phyloP scores from a whole-genome alignment of 345 rosid species.

The Boechera divaricarpa region DNA sequence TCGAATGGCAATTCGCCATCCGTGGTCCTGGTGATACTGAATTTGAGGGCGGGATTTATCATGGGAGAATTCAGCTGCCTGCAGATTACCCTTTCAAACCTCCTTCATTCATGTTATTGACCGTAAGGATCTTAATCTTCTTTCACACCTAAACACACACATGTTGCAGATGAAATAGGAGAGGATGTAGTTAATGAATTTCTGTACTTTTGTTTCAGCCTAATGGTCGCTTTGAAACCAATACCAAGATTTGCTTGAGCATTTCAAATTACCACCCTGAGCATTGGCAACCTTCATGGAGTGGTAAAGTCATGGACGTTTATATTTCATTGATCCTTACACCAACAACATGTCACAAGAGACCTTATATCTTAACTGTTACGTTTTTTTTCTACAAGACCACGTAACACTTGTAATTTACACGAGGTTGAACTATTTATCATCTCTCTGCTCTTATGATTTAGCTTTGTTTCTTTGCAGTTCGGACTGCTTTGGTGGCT shows the following conservation, averaged over 20 bases:
- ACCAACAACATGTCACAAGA: background rate
- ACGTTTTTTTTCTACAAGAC: background rate
- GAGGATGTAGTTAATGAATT: slow-evolving; percentile 1
- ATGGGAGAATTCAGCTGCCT: slow-evolving; percentile 96
- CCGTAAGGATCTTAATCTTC: slow-evolving; percentile 53
- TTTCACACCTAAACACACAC: background rate
- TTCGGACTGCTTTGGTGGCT: slow-evolving; percentile 92
- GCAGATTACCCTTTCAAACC: slow-evolving; percentile 97
- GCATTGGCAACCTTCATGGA: slow-evolving; percentile 99
- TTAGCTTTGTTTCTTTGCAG: slow-evolving; percentile 53
- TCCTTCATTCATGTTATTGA: slow-evolving; percentile 92
- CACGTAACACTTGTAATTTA: slow-evolving; percentile 4
- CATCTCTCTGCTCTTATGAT: slow-evolving; percentile 12
- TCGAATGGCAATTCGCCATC: slow-evolving; percentile 99
- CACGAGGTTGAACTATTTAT: slow-evolving; percentile 3
- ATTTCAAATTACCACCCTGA: slow-evolving; percentile 98
- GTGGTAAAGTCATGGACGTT: slow-evolving; percentile 56
- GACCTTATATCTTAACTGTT: background rate
- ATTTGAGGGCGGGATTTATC: slow-evolving; percentile 97
- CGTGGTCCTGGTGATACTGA: slow-evolving; percentile 84
- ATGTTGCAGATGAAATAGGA: background rate
- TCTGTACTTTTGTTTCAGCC: slow-evolving; percentile 54
- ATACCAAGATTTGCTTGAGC: slow-evolving; percentile 94
- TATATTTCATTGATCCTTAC: background rate
- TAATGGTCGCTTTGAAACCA: slow-evolving; percentile 92